Conservation (phyloP, 768 basidiomycete species). For the Chlorophyllum brunneum region DNA sequence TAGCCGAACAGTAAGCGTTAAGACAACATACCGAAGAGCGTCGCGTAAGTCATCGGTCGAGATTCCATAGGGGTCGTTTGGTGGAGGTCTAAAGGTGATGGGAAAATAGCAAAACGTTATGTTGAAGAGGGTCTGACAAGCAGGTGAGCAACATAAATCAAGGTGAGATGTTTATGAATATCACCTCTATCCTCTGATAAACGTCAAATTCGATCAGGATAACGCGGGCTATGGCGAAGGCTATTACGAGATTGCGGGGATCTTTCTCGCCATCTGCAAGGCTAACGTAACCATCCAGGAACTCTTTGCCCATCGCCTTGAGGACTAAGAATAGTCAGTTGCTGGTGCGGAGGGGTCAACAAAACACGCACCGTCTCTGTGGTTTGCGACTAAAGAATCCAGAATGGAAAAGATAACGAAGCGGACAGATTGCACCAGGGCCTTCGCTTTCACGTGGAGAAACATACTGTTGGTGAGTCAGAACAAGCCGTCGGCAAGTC, state of each 20-base stretch:
- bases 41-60: constrained; percentile 79
- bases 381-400: constrained; percentile 69
- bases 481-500: not conserved
- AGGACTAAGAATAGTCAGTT: constrained; percentile 43
- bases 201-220: constrained; percentile 88
- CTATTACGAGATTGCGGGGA: constrained; percentile 86
- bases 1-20: not conserved
- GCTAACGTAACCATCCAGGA: constrained; percentile 69
- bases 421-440: constrained; percentile 77
- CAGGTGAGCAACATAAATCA: not conserved
- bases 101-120: constrained; percentile 98
- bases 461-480: constrained; percentile 57
- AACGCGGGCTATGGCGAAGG: constrained; percentile 85
- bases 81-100: constrained; percentile 92
- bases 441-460: constrained; percentile 74
- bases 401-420: constrained; percentile 79
- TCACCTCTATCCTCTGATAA: constrained; percentile 69
- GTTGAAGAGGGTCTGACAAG: constrained; percentile 77
- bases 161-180: constrained; percentile 16
- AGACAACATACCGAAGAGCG: constrained; percentile 52
- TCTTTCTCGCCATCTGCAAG: constrained; percentile 98
- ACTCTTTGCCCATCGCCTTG: constrained; percentile 66
- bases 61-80: constrained; percentile 92
- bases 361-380: constrained; percentile 54
- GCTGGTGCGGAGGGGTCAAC: not conserved